Conservation (phyloP, 371 early-diverging fungal genomes). For the Chytridiales sp. region DNA sequence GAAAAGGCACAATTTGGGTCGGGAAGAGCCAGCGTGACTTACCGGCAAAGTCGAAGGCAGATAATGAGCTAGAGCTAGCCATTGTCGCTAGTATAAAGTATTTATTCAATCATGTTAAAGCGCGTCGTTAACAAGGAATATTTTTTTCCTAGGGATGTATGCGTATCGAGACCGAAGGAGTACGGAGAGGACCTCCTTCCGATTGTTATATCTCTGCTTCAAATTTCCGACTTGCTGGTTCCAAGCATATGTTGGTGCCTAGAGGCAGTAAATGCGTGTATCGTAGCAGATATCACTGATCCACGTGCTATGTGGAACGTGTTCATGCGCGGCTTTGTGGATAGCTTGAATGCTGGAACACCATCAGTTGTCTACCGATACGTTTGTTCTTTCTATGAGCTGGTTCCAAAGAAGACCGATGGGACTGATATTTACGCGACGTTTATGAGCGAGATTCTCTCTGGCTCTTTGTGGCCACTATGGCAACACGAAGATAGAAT, state of each 20-base stretch:
- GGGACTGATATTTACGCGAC: too few relatives aligned
- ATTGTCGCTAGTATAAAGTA: constrained; percentile 7
- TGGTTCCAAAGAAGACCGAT: too few relatives aligned
- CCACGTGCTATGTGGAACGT: constrained; percentile 31
- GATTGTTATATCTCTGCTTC: constrained; percentile 13
- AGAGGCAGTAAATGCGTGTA: constrained; percentile 25
- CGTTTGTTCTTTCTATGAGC: too few relatives aligned
- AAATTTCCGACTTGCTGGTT: constrained; percentile 10
- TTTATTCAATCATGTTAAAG: too few relatives aligned
- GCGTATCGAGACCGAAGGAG: constrained; percentile 6
- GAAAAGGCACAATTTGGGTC: constrained; percentile 13
- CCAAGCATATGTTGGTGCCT: constrained; percentile 8
- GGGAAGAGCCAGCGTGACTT: constrained; percentile 14
- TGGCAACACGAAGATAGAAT: too few relatives aligned
- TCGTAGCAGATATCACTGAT: constrained; percentile 29
- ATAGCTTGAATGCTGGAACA: too few relatives aligned
- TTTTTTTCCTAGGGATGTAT: constrained; percentile 17
- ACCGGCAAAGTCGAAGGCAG: not conserved
- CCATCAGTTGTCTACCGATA: too few relatives aligned
- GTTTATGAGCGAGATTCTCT: too few relatives aligned
- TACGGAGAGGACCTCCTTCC: constrained; percentile 34
- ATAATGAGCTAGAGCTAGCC: constrained; percentile 27
- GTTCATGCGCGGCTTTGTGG: too few relatives aligned
- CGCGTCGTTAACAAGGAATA: too few relatives aligned
- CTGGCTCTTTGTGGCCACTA: too few relatives aligned